Evolutionary conservation across 108 stramenopile species (phyloP), one percentile per base, ranked within the genome.

Genomic region (Discostella stelligeroides): DNA sequence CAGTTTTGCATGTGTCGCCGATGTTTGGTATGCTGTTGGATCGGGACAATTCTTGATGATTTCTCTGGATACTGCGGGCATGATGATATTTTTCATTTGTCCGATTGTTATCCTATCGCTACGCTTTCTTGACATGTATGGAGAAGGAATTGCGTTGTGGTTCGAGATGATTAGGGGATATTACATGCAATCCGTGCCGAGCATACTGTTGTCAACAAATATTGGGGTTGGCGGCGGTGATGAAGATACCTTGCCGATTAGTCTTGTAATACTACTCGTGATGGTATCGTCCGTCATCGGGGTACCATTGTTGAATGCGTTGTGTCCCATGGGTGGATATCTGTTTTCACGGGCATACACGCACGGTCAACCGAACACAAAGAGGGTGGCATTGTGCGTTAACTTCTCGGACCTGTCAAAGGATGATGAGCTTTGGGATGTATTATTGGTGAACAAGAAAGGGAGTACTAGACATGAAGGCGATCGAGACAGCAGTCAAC

Each of bases 41-140:
- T 76, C 80, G 41, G 75, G 80, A 25, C 80, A 81, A 29, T 81
- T 81, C 34, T 75, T 72, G 51, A 81, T 81, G 80, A 57, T 81
- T 11, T 76, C 75, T 27, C 37, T 81, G 41, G 80, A 81, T 34
- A 63, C 70, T 20, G 48, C 29, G 8, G 75, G 80, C 5, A 76
- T 81, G 69, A 65, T 72, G 30, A 3, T 81, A 13, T 81, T 61
- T 25, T 76, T 81, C 49, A 43, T 76, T 46, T 48, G 40, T 8
- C 80, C 80, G 9, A 40, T 41, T 18, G 56, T 51, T 2, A 12
- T 81, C n/a, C 45, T 81, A 15, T 50, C 15, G 15, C 54, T 60
- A 27, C 60, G 80, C 14, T 81, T 81, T 61, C 21, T 76, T 23
- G 63, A 72, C 21, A 65, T 39, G 49, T 66, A 81, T 61, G 80